A percentile compares a stretch with the other conserved stretches of the same genome.
These are phyloP conservation scores for Microsporum audouinii DNA, from an alignment of 2,329 filamentous ascomycete genomes.

Conservation along the genomic window DNA sequence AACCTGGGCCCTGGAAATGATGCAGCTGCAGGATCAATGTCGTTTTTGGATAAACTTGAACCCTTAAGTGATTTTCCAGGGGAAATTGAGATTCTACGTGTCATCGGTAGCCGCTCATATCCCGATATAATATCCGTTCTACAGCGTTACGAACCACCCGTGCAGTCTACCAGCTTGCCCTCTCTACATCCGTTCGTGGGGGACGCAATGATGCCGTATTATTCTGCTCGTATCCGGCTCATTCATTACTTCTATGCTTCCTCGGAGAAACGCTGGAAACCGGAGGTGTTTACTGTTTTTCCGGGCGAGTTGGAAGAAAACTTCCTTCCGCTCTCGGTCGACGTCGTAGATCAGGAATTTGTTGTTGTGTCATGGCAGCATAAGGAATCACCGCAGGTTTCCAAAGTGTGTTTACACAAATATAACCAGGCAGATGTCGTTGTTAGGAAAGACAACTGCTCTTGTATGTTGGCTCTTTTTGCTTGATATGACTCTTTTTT, in stretches of 20 bases:
- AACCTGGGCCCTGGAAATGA: slow-evolving; percentile 10
- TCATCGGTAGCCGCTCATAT: slow-evolving; percentile 16
- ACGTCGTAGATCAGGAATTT: not conserved
- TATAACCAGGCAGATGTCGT: not conserved
- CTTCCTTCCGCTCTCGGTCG: slow-evolving; percentile 10
- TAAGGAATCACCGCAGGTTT: not conserved
- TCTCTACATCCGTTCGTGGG: slow-evolving; percentile 23
- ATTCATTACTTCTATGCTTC: slow-evolving; percentile 17
- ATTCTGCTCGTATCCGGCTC: slow-evolving; percentile 20
- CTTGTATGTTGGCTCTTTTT: not conserved
- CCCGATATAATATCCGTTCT: slow-evolving; percentile 22
- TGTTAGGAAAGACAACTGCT: not conserved
- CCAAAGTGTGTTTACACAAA: not conserved
- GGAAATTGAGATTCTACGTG: slow-evolving; percentile 24
- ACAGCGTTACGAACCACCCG: slow-evolving; percentile 23
- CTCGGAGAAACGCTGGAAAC: not conserved
- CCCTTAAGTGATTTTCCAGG: slow-evolving; percentile 20
- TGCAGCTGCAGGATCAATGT: slow-evolving; percentile 17
- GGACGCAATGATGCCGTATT: slow-evolving; percentile 20
- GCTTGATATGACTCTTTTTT: not conserved
- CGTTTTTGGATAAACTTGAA: slow-evolving; percentile 14
- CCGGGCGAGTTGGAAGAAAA: not conserved
- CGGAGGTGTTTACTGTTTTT: slow-evolving; percentile 9
- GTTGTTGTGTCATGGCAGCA: slow-evolving; percentile 13
- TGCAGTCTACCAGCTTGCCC: slow-evolving; percentile 9